Percentiles rank a stretch among this genome's conserved stretches.
phyloP scores from a whole-genome alignment of 2,329 filamentous ascomycete genomes.

The Periglandula ipomoeae region DNA sequence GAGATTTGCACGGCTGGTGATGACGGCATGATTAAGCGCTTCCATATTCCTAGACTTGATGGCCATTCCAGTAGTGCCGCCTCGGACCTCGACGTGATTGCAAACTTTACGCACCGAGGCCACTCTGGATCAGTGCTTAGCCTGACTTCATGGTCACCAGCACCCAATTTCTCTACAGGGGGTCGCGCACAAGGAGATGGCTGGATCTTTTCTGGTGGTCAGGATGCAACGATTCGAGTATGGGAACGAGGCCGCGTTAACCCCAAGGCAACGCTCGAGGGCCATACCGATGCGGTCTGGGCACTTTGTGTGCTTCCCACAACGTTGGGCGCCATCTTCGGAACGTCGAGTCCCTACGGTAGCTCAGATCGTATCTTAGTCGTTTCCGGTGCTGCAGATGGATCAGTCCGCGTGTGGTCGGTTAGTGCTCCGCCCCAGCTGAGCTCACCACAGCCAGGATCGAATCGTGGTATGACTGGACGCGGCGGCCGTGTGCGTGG shows the following conservation, averaged over 20 bases:
- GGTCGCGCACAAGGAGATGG: conserved; percentile 84
- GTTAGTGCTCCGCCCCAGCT: conserved; percentile 84
- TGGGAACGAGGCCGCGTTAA: conserved; percentile 95
- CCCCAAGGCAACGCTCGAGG: conserved; percentile 87
- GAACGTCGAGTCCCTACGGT: conserved; percentile 64
- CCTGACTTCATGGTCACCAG: conserved; percentile 76
- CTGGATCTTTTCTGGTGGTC: conserved; percentile 97
- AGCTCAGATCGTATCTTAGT: conserved; percentile 78
- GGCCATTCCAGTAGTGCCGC: conserved; percentile 43
- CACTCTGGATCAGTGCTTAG: conserved; percentile 86
- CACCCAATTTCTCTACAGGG: conserved; percentile 81
- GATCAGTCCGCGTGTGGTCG: conserved; percentile 87
- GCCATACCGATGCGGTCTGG: conserved; percentile 95
- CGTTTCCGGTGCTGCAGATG: conserved; percentile 87
- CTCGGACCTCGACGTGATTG: conserved; percentile 81
- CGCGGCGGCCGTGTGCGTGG: conserved; percentile 69
- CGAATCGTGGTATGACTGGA: conserved; percentile 45
- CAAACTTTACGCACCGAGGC: conserved; percentile 91
- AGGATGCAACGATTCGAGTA: conserved; percentile 85
- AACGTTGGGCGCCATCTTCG: conserved; percentile 72
- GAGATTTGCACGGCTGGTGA: conserved; percentile 96
- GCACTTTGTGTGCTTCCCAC: conserved; percentile 85
- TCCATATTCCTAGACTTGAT: conserved; percentile 84
- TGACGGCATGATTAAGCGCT: conserved; percentile 91
- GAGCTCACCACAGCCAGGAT: conserved; percentile 66